These are phyloP conservation scores for Quercus lobata DNA, from an alignment of 331 rosid genomes.

Conservation along the genomic window DNA sequence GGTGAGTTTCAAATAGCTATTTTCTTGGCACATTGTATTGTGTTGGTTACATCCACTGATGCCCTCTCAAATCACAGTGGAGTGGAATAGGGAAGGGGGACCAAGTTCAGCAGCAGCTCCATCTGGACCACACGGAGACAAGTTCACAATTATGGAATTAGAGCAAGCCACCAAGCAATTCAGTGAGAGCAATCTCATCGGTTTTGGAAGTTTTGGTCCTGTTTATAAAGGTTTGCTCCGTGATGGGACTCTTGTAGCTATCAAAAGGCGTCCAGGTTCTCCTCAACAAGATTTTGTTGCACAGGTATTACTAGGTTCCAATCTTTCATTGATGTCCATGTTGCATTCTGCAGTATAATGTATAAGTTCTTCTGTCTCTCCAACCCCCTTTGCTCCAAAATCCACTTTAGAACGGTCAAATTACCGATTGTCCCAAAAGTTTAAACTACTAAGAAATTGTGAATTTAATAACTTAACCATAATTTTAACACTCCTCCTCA, in stretches of 20 bases:
- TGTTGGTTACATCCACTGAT: neutral
- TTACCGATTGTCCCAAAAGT: too few species aligned
- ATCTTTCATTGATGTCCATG: neutral
- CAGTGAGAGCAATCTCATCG: constrained; percentile 35
- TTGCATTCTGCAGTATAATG: neutral
- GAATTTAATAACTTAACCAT: too few species aligned
- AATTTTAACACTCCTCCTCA: too few species aligned
- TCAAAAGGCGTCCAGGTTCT: constrained; percentile 41
- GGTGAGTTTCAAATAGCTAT: neutral
- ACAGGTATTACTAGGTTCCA: constrained; percentile 24
- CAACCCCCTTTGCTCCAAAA: neutral
- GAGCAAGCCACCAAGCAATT: constrained; percentile 41
- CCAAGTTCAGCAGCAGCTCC: constrained; percentile 9
- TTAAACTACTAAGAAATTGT: too few species aligned
- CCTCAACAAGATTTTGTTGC: constrained; percentile 30
- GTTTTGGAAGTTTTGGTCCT: constrained; percentile 45
- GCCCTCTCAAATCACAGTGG: constrained; percentile 17
- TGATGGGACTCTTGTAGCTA: constrained; percentile 44
- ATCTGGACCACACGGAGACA: constrained; percentile 13
- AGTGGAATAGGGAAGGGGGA: constrained; percentile 31
- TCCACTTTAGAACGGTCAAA: too few species aligned
- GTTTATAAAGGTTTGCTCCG: constrained; percentile 42
- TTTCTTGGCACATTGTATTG: neutral
- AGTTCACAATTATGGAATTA: constrained; percentile 36
- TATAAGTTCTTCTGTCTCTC: neutral